Evolutionary conservation across 2,329 filamentous ascomycete genomes (phyloP).

Genomic region (Aureobasidium melanogenum): DNA sequence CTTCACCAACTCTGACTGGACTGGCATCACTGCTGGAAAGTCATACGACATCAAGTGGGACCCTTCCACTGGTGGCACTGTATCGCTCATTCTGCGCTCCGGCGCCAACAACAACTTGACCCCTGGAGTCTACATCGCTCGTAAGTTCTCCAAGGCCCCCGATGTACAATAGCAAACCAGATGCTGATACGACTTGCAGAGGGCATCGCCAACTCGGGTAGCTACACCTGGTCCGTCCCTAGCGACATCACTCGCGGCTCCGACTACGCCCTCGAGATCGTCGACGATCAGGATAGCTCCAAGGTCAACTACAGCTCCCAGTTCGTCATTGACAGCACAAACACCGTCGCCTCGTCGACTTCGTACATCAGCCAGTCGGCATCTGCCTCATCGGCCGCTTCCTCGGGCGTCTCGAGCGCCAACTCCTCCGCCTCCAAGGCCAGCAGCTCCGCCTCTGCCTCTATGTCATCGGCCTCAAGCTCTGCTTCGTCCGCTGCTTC

Average conservation of each 20-base stretch:
- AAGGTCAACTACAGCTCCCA: conserved; percentile 45
- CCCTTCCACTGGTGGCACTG: conserved; percentile 41
- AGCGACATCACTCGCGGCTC: conserved; percentile 31
- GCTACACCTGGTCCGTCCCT: conserved; percentile 40
- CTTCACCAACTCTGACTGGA: conserved; percentile 38
- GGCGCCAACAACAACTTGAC: conserved; percentile 32
- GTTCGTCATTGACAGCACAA: conserved; percentile 41
- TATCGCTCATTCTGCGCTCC: conserved; percentile 40
- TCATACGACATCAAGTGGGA: conserved; percentile 40
- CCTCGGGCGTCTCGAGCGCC: conserved; percentile 9
- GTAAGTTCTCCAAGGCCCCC: conserved; percentile 15
- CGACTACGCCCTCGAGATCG: conserved; percentile 47
- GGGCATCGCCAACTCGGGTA: conserved; percentile 40
- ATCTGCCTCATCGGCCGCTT: conserved; percentile 19
- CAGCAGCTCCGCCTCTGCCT: not conserved
- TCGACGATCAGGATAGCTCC: conserved; percentile 35
- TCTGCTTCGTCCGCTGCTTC: not conserved
- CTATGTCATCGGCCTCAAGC: not conserved
- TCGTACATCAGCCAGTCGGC: conserved; percentile 23
- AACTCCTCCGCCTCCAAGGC: not conserved
- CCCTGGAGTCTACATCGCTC: conserved; percentile 28
- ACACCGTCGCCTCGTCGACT: conserved; percentile 27
- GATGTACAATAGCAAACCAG: not conserved
- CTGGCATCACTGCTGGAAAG: conserved; percentile 36
- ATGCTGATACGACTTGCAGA: conserved; percentile 26